Base-by-base conservation (phyloP, 169 alveolate species). In the Plasmodium reichenowi region DNA sequence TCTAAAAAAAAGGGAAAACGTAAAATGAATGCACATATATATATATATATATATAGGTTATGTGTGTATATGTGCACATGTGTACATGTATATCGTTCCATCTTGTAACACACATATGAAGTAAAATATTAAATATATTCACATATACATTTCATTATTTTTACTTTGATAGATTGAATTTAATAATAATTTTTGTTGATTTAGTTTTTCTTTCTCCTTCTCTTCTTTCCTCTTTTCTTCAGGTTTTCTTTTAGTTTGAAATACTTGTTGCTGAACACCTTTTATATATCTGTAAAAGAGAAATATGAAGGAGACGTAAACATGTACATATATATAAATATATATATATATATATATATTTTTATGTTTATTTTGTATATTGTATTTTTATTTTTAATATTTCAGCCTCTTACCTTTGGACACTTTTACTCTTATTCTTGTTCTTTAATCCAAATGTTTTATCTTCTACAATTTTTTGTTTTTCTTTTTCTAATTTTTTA, bases 381-480 rank as follows among this genome's bases (percentile, higher is more conserved):
- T n/a, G n/a, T n/a, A n/a, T 32, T 32, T 5, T 32, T 1, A 8
- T 32, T 5, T 32, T 5, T 32, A 58, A 26, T 26, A 29, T 20
- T 47, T 86, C 86, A 15, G 92, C 80, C 60, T 64, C 71, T 78
- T 95, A 98, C 98, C 98, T 98, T 93, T 99, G 99, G 4, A 98
- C 99, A 47, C 98, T 93, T 72, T 97, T 97, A 50, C 98, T 94
- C 92, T 99, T 99, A 92, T 98, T 97, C 93, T 99, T 99, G 94
- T 99, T 99, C 93, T 99, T 99, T 29, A 98, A 93, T 54, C 99
- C 99, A 93, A 99, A 99, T 2, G 99, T 99, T 92, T 98, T 98
- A 93, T 99, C 99, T 92, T 99, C 99, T 50, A 98, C 97, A 92
- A 99, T 93, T 93, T 98, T 99, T 93, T 98, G 99, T 72, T 98